Conservation (phyloP, 495 filamentous ascomycete genomes). For the Aspergillus ostianus region DNA sequence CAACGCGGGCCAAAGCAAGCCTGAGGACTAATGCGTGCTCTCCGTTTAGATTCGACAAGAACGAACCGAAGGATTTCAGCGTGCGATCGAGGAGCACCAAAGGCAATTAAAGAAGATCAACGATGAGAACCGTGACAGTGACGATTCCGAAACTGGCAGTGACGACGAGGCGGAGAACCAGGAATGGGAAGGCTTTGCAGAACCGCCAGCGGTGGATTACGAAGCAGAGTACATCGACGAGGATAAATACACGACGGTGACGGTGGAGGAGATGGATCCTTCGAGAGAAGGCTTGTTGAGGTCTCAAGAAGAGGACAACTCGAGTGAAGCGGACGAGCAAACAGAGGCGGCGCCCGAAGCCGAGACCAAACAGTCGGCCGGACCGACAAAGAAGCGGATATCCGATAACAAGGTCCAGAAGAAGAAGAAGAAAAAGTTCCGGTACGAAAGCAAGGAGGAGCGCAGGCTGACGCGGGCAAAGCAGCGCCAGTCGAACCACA, state of each 20-base stretch:
- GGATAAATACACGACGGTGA: conserved; percentile 91
- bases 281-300: conserved; percentile 67
- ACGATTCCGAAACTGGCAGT: conserved; percentile 32
- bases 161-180: conserved; percentile 40
- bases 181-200: conserved; percentile 62
- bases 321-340: conserved; percentile 39
- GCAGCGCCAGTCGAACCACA: conserved; percentile 60
- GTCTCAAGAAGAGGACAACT: conserved; percentile 45
- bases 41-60: conserved; percentile 69
- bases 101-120: conserved; percentile 52
- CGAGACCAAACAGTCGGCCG: conserved; percentile 22
- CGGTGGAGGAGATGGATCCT: conserved; percentile 84
- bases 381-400: conserved; percentile 52
- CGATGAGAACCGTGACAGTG: conserved; percentile 52
- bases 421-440: conserved; percentile 84
- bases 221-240: conserved; percentile 97
- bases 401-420: conserved; percentile 54
- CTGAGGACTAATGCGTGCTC: background rate
- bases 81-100: conserved; percentile 72
- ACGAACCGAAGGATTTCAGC: conserved; percentile 72
- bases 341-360: conserved; percentile 29
- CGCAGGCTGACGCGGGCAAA: conserved; percentile 66
- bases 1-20: background rate
- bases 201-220: conserved; percentile 62
- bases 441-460: conserved; percentile 84